phyloP scores from a whole-genome alignment of 2,329 filamentous ascomycete genomes.

The Aspergillus felis region DNA sequence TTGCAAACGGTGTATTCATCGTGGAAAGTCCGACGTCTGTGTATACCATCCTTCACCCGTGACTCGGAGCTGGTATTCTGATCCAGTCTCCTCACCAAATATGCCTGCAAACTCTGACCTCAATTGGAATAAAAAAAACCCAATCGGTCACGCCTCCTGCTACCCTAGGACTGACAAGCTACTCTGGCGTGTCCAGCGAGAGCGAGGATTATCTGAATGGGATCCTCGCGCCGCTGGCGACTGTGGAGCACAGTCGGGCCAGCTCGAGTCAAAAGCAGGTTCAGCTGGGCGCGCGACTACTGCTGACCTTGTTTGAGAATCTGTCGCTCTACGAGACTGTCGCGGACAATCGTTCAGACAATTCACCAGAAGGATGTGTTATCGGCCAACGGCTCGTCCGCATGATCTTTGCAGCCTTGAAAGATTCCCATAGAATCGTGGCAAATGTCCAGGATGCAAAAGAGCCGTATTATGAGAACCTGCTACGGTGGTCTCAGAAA shows the following conservation, averaged over 20 bases:
- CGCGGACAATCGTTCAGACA: constrained; percentile 10
- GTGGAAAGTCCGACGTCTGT: constrained; percentile 12
- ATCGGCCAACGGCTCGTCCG: constrained; percentile 16
- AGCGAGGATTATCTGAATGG: constrained; percentile 2
- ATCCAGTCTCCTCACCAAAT: constrained; percentile 1
- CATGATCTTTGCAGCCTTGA: constrained; percentile 14
- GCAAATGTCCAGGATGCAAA: constrained; percentile 8
- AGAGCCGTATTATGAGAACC: constrained; percentile 1
- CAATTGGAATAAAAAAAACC: constrained; percentile 1
- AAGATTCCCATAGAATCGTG: constrained; percentile 14
- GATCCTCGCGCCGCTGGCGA: not conserved
- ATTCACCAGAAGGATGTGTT: constrained; percentile 19
- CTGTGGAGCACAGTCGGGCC: not conserved
- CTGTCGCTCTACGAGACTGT: constrained; percentile 17
- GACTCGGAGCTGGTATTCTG: constrained; percentile 7
- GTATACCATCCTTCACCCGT: constrained; percentile 17
- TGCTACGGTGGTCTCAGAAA: constrained; percentile 11
- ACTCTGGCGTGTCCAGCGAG: constrained; percentile 15
- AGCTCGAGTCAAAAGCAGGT: constrained; percentile 11
- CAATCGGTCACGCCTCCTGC: no score
- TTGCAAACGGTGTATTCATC: constrained; percentile 17
- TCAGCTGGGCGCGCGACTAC: constrained; percentile 20
- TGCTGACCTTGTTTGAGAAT: constrained; percentile 16
- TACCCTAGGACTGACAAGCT: constrained; percentile 9
- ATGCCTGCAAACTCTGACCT: not conserved